Conservation (phyloP, 108 stramenopile species). For the Cyclotella atomus region DNA sequence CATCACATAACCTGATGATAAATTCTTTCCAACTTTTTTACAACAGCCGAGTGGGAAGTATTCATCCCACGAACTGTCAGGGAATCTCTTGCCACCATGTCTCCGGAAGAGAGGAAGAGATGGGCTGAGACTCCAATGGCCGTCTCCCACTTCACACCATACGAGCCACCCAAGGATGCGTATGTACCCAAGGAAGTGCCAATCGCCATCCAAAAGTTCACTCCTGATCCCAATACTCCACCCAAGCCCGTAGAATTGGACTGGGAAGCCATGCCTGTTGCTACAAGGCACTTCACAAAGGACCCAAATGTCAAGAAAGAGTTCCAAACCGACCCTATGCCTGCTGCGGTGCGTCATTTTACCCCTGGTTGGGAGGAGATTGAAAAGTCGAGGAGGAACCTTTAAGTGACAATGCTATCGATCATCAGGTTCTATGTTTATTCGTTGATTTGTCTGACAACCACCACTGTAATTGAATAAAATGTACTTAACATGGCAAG, state of each 20-base stretch:
- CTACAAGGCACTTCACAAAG: constrained; percentile 3
- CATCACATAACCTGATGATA: too few relatives aligned
- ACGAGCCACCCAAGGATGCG: not conserved
- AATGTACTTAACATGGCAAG: too few relatives aligned
- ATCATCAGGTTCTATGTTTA: too few relatives aligned
- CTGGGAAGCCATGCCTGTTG: not conserved
- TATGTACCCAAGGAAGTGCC: not conserved
- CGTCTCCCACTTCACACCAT: constrained; percentile 2
- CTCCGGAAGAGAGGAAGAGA: constrained; percentile 7
- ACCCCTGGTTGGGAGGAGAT: not conserved
- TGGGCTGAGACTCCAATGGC: constrained; percentile 7
- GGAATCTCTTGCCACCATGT: constrained; percentile 5
- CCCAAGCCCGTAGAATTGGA: not conserved
- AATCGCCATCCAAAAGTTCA: not conserved
- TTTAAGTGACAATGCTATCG: too few relatives aligned
- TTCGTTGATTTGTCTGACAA: too few relatives aligned
- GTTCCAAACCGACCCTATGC: not conserved
- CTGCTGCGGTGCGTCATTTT: not conserved
- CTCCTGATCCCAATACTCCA: constrained; percentile 3
- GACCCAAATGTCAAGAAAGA: constrained; percentile 1
- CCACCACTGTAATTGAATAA: too few relatives aligned
- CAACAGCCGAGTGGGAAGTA: constrained; percentile 11
- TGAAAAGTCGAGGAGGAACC: too few relatives aligned
- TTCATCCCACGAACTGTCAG: constrained; percentile 9
- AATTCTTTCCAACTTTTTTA: too few relatives aligned